Evolutionary conservation across 257 asterid species (phyloP), one percentile per base, ranked within the genome.

Genomic region (Mitragyna speciosa): DNA sequence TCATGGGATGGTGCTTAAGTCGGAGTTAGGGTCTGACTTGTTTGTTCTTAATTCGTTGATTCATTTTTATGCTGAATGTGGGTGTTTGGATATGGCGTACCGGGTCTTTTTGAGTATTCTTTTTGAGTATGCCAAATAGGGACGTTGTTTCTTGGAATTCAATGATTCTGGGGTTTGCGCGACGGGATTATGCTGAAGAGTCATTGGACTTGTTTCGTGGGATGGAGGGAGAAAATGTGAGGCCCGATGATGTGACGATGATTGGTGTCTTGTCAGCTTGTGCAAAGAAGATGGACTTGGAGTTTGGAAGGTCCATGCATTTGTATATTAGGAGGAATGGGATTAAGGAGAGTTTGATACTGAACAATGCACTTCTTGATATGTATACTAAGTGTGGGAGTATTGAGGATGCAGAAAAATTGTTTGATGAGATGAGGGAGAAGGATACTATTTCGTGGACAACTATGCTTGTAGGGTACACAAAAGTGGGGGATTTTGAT

Each of bases 61-160:
- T 73, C 91, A 89, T 83, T 91, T 91, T 83, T 94, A 94, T 45
- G 83, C 89, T 12, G 89, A 83, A 65, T 94, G 97, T 75, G 87
- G 88, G 80, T 82, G 89, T 79, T 82, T 88, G 85, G 92, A 88
- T 51, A 65, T 83, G 87, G 97, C 97, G 17, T 56, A 79, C 48
- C 85, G 81, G 78, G 87, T 91, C 47, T 92, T 94, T 83, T 69
- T 79, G 39, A 82, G 83, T 30, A 89, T 89, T 91, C 47, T 92
- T 94, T 83, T 69, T 79, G 39, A 82, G 83, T 30, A 89, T 89
- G 91, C 86, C 87, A 20, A 85, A 75, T 15, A 90, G 86, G 85
- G 97, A 94, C 81, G 90, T 90, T 24, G 93, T 94, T 74, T 89
- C 98, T 5, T 94, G 98, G 98, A 94, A 92, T 83, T 89, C 98